These are phyloP conservation scores for Heritiera littoralis DNA, from an alignment of 345 rosid species.

Conservation along the genomic window DNA sequence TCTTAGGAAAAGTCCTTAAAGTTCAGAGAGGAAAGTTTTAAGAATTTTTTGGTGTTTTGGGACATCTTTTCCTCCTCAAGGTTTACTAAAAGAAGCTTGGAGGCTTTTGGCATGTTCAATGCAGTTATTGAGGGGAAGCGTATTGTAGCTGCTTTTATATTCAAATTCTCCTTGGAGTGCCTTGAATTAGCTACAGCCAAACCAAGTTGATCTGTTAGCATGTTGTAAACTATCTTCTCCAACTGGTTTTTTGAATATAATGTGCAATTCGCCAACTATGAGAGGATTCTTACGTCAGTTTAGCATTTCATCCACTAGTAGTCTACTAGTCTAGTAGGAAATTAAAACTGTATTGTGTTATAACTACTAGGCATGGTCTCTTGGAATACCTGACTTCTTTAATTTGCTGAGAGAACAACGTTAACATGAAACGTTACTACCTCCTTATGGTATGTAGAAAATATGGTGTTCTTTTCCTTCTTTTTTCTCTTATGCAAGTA, in stretches of 20 bases:
- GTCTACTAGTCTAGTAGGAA: background rate
- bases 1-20: background rate
- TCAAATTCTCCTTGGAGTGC: background rate
- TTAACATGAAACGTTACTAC: background rate
- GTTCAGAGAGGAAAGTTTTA: background rate
- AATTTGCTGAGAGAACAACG: background rate
- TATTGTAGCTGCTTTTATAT: background rate
- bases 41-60: background rate
- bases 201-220: background rate
- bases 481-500: background rate
- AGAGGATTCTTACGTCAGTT: constrained; percentile 1
- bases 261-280: background rate
- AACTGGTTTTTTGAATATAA: background rate
- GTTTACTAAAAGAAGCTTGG: background rate
- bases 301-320: background rate
- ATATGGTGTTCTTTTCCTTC: background rate
- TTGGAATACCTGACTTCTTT: background rate
- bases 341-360: background rate
- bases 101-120: background rate
- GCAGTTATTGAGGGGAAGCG: background rate
- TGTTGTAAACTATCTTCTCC: background rate
- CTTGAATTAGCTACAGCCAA: background rate
- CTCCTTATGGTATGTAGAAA: background rate
- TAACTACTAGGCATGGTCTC: background rate
- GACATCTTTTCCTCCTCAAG: background rate